phyloP scores from a whole-genome alignment of 805 yeast species.

The Cyberlindnera euphorbiae region DNA sequence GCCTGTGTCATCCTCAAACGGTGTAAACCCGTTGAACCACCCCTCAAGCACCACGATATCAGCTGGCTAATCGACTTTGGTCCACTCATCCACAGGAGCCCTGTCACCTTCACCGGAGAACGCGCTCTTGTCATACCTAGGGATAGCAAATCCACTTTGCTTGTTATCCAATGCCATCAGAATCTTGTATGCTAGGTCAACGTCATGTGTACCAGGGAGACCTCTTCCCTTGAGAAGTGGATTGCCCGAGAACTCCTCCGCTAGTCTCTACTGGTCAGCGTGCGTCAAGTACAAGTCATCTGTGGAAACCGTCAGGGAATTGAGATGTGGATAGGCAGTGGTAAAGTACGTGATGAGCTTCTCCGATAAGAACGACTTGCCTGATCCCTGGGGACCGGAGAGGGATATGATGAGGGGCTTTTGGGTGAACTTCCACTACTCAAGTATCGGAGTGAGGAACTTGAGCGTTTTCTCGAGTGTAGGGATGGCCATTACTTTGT shows the following conservation, averaged over 20 bases:
- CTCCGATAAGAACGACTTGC: constrained; percentile 56
- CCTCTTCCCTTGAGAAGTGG: constrained; percentile 73
- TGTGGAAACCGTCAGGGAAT: constrained; percentile 54
- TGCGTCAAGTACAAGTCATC: constrained; percentile 83
- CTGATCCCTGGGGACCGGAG: constrained; percentile 70
- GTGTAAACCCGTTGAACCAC: constrained; percentile 82
- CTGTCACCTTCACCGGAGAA: constrained; percentile 80
- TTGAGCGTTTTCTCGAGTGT: constrained; percentile 10
- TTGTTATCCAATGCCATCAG: constrained; percentile 29
- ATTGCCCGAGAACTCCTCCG: constrained; percentile 39
- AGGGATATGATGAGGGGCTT: constrained; percentile 38
- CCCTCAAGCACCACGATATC: constrained; percentile 84
- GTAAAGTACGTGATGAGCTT: constrained; percentile 34
- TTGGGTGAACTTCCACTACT: constrained; percentile 23
- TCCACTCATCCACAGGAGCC: constrained; percentile 36
- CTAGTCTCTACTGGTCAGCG: constrained; percentile 49
- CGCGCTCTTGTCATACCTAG: constrained; percentile 75
- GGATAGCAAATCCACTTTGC: constrained; percentile 37
- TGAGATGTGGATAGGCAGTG: constrained; percentile 31
- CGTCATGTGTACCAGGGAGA: constrained; percentile 91
- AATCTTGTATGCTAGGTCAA: constrained; percentile 30
- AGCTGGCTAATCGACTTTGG: constrained; percentile 30
- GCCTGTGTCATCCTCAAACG: constrained; percentile 31
- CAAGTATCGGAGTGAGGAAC: constrained; percentile 29
- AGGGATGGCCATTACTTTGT: not conserved